Base-by-base conservation (phyloP, 2,329 filamentous ascomycete genomes). In the Aspergillus ochraceus region DNA sequence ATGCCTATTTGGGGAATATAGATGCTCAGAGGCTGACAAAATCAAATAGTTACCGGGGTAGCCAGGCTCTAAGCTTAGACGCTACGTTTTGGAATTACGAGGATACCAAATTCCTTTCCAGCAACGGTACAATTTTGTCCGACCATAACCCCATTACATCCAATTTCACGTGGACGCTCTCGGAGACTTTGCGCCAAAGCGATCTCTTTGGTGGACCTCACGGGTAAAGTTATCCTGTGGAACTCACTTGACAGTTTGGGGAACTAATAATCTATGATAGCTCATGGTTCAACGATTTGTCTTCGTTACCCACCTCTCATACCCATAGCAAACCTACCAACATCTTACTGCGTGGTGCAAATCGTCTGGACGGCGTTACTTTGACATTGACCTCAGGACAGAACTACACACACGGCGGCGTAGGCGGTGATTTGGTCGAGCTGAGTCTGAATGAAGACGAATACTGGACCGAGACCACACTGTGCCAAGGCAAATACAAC, bases 111-210 rank as follows among this genome's bases (percentile, higher is more conserved):
- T 90, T 90, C 75, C 72, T 88, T 14, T 82, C 87, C 68, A 24
- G 4, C 36, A 76, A 86, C 63, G 86, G 84, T 29, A 81, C 70
- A 61, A 77, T 88, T 19, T 76, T 90, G 26, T 84, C 83, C 1
- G 87, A 90, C 70, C 87, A 90, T 69, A 88, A 89, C 71, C 86
- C 86, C 1, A 77, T 90, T 17, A 52, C 66, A 1, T 60, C 62
- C 9, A 66, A 65, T 39, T 70, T 71, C 6, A 66, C 64, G 36
- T 70, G 68, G 67, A 47, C 57, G 75, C 79, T n/a, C 81, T 84
- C n/a, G 76, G 82, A 66, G 81, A 87, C 68, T 75, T 77, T 65
- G 81, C 80, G 80, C 61, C 66, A 65, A 58, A 71, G 64, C 57
- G 64, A 67, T 46, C 61, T 70, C 45, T 70, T 66, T 5, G 70